A percentile compares a stretch with the other conserved stretches of the same genome.
Evolutionary conservation across 2,329 filamentous ascomycete genomes (phyloP).

Genomic region (Pestalotiopsis fici): DNA sequence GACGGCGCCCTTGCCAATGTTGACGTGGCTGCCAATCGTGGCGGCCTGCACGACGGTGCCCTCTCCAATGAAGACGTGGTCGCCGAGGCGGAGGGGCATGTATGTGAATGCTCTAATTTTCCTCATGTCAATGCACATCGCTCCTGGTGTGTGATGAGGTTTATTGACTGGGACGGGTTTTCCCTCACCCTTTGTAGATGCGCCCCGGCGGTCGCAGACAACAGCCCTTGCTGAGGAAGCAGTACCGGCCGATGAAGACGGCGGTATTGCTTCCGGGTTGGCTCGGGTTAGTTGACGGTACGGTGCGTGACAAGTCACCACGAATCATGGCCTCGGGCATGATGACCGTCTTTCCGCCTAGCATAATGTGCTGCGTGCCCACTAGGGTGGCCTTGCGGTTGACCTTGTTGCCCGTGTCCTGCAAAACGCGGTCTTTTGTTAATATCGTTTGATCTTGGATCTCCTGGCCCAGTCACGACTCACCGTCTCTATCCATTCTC

Average conservation of each 20-base stretch:
- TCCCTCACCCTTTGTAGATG: slow-evolving; percentile 68
- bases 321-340: slow-evolving; percentile 93
- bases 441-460: neutral
- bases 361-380: slow-evolving; percentile 96
- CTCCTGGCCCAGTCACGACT: too few species aligned
- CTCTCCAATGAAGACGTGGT: slow-evolving; percentile 88
- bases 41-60: slow-evolving; percentile 79
- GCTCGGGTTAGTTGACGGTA: slow-evolving; percentile 39
- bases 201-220: slow-evolving; percentile 82
- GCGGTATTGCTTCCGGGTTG: slow-evolving; percentile 60
- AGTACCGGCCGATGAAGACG: slow-evolving; percentile 89
- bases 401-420: slow-evolving; percentile 99
- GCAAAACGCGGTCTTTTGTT: neutral
- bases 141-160: neutral
- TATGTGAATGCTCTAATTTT: slow-evolving; percentile 64
- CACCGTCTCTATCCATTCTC: slow-evolving; percentile 97
- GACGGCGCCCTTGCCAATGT: slow-evolving; percentile 76
- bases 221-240: slow-evolving; percentile 78
- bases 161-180: slow-evolving; percentile 14
- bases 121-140: slow-evolving; percentile 2
- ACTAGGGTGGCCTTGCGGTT: slow-evolving; percentile 88
- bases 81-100: slow-evolving; percentile 88
- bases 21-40: slow-evolving; percentile 80
- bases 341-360: slow-evolving; percentile 94
- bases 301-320: slow-evolving; percentile 75